Evolutionary conservation across 495 filamentous ascomycete genomes (phyloP), one percentile per base, ranked within the genome.

Genomic region (Xylaria bambusicola): DNA sequence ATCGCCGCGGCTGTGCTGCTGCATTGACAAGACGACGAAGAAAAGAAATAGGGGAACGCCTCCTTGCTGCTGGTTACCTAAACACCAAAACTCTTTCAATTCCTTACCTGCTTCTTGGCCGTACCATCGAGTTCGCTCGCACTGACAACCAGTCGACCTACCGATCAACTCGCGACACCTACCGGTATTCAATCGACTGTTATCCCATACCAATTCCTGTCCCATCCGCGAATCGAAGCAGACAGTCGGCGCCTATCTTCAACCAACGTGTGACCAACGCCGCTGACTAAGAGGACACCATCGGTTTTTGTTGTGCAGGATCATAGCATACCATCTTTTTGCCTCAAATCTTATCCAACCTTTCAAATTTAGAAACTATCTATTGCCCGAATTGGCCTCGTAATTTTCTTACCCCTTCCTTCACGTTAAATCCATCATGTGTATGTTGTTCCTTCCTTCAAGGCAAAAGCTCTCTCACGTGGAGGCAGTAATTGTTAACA

Each of bases 81-180:
- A 35, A 27, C n/a, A n/a, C 20, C 42, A 23, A 4, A 23, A 15
- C 42, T 9, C 45, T 31, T 38, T 36, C 33, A 20, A 48, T 38
- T 26, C 20, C 53, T 56, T 40, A 27, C 52, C n/a, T n/a, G n/a
- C n/a, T n/a, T 57, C 21, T 41, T 20, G 29, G 23, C 26, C 12
- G 29, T 23, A 36, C 36, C 23, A 42, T 50, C 46, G 13, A 27
- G 40, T 18, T 40, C 33, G 20, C 54, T 9, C 24, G 6, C 3
- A 31, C 45, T 4, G 29, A 10, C 8, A 50, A 50, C n/a, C n/a
- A n/a, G n/a, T 41, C 26, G 13, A 21, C 55, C 23, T 12, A 51
- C 17, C 21, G 27, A n/a, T 24, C 20, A 42, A 35, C 13, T 26
- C 18, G 38, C 21, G 3, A 21, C 2, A 15, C 12, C 35, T 10